Evolutionary conservation across 1,284 basidiomycete species (phyloP).

Genomic region (Porogramme epimiltina): DNA sequence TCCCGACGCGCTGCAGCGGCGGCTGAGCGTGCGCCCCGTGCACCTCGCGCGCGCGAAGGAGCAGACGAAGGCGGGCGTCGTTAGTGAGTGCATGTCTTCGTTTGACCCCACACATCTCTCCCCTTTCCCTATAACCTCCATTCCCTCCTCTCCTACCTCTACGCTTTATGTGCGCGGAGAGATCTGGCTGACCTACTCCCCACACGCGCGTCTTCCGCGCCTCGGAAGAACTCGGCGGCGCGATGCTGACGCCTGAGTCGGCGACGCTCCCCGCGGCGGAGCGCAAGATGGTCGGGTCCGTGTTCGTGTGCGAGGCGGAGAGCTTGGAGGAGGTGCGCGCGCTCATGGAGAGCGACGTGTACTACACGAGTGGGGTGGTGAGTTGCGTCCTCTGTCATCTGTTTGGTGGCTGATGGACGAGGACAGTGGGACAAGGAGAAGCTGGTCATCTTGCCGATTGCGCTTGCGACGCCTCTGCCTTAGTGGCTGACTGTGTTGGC

Average conservation of each 20-base stretch:
- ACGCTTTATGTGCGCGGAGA: too few relatives aligned
- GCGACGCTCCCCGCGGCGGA: slow-evolving; percentile 18
- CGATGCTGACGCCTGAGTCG: slow-evolving; percentile 30
- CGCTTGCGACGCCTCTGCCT: slow-evolving; percentile 10
- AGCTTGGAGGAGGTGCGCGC: slow-evolving; percentile 29
- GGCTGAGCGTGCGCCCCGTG: slow-evolving; percentile 33
- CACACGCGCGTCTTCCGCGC: too few relatives aligned
- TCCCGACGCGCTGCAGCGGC: slow-evolving; percentile 34
- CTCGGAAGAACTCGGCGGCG: slow-evolving; percentile 24
- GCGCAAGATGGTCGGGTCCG: slow-evolving; percentile 32
- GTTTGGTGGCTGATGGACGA: neutral
- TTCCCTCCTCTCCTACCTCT: too few relatives aligned
- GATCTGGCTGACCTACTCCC: neutral
- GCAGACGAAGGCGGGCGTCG: slow-evolving; percentile 21
- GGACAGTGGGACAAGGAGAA: slow-evolving; percentile 30
- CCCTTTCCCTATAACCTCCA: too few relatives aligned
- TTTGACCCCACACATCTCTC: neutral
- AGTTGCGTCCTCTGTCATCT: slow-evolving; percentile 10
- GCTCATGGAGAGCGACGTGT: slow-evolving; percentile 32
- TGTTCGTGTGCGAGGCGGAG: slow-evolving; percentile 32
- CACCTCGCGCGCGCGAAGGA: slow-evolving; percentile 33
- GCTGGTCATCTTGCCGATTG: slow-evolving; percentile 23
- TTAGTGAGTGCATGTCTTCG: slow-evolving; percentile 28
- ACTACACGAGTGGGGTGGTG: slow-evolving; percentile 33
- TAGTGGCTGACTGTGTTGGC: neutral